Evolutionary conservation across 352 stramenopile species (phyloP).

Genomic region (Globisporangium megalacanthum): DNA sequence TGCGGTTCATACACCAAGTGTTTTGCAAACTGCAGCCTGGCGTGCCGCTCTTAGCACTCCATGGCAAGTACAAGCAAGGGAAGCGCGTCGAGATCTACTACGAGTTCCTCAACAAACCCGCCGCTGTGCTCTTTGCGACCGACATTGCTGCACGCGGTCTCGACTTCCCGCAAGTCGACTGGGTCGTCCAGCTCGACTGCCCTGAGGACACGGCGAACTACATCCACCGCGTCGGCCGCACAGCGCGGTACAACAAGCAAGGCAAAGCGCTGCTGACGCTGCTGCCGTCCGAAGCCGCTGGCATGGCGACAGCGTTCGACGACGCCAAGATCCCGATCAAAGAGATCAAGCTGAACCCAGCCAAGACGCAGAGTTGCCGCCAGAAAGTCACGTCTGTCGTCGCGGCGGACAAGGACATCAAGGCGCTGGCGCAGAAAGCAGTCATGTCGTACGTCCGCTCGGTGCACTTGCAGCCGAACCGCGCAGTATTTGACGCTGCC

Average conservation of each 20-base stretch:
- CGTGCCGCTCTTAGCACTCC: constrained; percentile 94
- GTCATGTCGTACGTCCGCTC: constrained; percentile 98
- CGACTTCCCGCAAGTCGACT: constrained; percentile 99
- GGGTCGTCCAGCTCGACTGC: constrained; percentile 97
- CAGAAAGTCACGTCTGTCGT: constrained; percentile 91
- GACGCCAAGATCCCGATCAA: constrained; percentile 94
- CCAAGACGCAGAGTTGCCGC: constrained; percentile 91
- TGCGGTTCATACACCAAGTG: constrained; percentile 93
- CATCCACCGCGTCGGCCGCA: constrained; percentile 97
- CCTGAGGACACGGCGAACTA: constrained; percentile 98
- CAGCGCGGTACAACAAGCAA: constrained; percentile 93
- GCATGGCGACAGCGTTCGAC: constrained; percentile 84
- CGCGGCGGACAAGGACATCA: constrained; percentile 92
- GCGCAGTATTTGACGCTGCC: constrained; percentile 91
- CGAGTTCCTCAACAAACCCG: constrained; percentile 94
- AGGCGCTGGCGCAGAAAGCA: constrained; percentile 95
- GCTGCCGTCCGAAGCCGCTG: constrained; percentile 87
- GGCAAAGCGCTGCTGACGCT: constrained; percentile 93
- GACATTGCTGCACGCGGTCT: constrained; percentile 97
- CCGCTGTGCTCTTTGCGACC: constrained; percentile 96
- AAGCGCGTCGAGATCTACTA: constrained; percentile 99
- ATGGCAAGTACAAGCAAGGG: constrained; percentile 98
- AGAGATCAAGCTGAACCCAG: constrained; percentile 95
- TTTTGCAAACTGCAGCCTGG: constrained; percentile 97
- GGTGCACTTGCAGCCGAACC: constrained; percentile 94